phyloP scores from a whole-genome alignment of 768 basidiomycete species.

The Auriculariales sp. region DNA sequence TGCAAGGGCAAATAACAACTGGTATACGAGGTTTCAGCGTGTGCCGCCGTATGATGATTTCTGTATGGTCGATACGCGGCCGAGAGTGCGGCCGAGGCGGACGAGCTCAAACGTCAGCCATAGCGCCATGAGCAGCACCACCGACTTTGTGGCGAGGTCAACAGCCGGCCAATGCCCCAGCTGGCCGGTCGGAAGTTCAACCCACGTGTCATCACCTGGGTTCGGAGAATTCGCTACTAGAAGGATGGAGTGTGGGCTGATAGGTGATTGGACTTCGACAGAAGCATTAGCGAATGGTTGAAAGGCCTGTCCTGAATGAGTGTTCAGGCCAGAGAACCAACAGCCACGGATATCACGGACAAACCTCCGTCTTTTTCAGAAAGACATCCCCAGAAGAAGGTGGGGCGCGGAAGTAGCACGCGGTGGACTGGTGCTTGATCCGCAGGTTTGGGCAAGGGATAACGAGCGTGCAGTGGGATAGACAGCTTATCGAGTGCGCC shows the following conservation, averaged over 20 bases:
- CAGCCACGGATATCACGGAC: background rate
- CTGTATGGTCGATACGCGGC: too few relatives aligned
- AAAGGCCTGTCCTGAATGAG: constrained; percentile 1
- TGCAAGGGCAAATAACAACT: too few relatives aligned
- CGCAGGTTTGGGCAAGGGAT: constrained; percentile 16
- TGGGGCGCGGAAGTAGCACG: background rate
- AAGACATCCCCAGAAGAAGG: background rate
- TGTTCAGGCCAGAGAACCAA: constrained; percentile 3
- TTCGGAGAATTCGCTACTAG: background rate
- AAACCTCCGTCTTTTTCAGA: background rate
- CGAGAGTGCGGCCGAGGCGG: background rate
- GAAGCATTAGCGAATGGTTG: background rate
- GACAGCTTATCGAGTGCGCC: constrained; percentile 12
- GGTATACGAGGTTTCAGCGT: too few relatives aligned
- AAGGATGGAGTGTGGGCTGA: background rate
- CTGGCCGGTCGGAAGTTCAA: background rate
- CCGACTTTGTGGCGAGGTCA: background rate
- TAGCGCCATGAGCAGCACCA: background rate
- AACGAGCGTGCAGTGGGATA: constrained; percentile 31
- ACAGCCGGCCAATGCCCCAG: background rate
- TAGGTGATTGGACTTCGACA: background rate
- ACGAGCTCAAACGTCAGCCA: background rate
- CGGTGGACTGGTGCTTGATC: too few relatives aligned
- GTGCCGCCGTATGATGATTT: too few relatives aligned
- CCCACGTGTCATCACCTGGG: background rate